These are phyloP conservation scores for Plasmodium inui DNA, from an alignment of 169 alveolate genomes.

Conservation along the genomic window DNA sequence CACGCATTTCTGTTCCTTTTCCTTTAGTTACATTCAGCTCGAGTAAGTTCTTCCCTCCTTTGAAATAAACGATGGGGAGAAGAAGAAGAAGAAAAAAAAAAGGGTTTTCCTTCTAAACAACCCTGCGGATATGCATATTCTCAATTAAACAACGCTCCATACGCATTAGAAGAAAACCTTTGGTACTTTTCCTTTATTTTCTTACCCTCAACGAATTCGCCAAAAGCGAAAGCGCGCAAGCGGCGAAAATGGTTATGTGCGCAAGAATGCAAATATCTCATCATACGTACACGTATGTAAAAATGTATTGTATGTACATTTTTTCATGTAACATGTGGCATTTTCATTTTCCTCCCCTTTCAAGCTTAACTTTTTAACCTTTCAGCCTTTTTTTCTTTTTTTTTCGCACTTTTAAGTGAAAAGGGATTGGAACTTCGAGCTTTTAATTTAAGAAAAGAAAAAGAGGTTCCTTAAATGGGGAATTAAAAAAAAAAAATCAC, in stretches of 20 bases:
- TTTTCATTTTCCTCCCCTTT: neutral
- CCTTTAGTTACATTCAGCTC: neutral
- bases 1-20: neutral
- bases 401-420: neutral
- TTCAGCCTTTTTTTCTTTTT: neutral
- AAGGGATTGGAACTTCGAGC: neutral
- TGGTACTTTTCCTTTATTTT: neutral
- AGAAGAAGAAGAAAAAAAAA: neutral
- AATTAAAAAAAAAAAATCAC: neutral
- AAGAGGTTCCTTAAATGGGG: slow-evolving; percentile 7
- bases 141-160: neutral
- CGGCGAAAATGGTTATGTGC: neutral
- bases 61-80: neutral
- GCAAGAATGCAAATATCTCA: neutral
- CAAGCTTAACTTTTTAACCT: neutral
- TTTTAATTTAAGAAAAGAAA: neutral
- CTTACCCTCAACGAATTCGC: slow-evolving; percentile 5
- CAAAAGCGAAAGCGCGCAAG: neutral
- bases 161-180: neutral
- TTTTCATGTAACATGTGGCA: neutral
- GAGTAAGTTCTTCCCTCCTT: neutral
- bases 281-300: neutral
- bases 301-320: neutral
- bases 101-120: neutral
- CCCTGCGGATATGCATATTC: slow-evolving; percentile 1